phyloP scores from a whole-genome alignment of 1,284 basidiomycete species.

The Moniliophthora roreri region DNA sequence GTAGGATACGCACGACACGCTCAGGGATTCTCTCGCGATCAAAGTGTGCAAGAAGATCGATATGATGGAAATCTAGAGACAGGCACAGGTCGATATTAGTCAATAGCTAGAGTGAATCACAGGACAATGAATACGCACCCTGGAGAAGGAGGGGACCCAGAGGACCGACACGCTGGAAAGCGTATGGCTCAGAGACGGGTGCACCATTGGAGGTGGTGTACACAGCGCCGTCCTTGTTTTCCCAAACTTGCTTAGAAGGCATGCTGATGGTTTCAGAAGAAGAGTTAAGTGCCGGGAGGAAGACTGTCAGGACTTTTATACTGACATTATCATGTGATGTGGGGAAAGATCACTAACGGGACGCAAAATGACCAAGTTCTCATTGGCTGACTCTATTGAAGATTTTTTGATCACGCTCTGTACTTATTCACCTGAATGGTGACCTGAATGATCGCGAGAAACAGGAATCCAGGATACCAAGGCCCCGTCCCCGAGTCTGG shows the following conservation, averaged over 20 bases:
- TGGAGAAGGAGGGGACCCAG: constrained; percentile 86
- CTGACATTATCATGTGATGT: constrained; percentile 11
- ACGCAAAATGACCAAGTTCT: not conserved
- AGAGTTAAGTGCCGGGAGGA: not conserved
- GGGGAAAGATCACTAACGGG: constrained; percentile 5
- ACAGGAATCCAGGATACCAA: not conserved
- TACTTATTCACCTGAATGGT: not conserved
- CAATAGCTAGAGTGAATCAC: not conserved
- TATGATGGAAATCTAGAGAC: constrained; percentile 77
- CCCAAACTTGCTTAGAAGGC: constrained; percentile 64
- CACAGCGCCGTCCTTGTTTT: constrained; percentile 53
- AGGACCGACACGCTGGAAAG: constrained; percentile 71
- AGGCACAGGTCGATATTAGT: no score
- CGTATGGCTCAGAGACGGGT: constrained; percentile 72
- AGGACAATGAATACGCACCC: constrained; percentile 41
- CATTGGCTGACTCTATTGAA: constrained; percentile 5
- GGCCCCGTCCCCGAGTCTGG: not conserved
- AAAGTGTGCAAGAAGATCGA: constrained; percentile 89
- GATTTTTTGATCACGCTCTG: not conserved
- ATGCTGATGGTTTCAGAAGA: constrained; percentile 32
- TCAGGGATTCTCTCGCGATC: constrained; percentile 95
- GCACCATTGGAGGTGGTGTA: constrained; percentile 89
- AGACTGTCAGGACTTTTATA: not conserved
- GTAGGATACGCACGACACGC: constrained; percentile 65
- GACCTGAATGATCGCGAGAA: no score